A percentile compares a stretch with the other conserved stretches of the same genome.
phyloP scores from a whole-genome alignment of 441 rosid genomes.

The Adansonia rubrostipa region DNA sequence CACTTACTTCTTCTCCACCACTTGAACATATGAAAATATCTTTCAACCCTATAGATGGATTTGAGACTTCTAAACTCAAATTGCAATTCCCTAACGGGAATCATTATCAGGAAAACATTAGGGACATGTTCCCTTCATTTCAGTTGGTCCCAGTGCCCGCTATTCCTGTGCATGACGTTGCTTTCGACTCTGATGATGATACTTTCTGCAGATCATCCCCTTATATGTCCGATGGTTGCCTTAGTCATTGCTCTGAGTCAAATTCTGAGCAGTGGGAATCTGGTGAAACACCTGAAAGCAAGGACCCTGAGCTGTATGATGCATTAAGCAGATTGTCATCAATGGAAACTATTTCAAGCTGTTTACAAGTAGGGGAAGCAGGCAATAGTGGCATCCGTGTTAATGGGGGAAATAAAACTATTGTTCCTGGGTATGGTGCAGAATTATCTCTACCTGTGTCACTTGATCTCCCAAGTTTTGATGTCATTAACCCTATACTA shows the following conservation, averaged over 20 bases:
- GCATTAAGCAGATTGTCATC: constrained; percentile 47
- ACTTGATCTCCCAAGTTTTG: constrained; percentile 67
- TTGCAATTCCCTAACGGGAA: constrained; percentile 66
- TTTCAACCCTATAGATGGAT: constrained; percentile 70
- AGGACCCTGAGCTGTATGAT: constrained; percentile 51
- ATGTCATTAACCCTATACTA: constrained; percentile 42
- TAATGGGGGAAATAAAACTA: constrained; percentile 25
- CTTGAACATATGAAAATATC: constrained; percentile 90
- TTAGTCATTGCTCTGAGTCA: constrained; percentile 61
- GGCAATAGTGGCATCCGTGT: constrained; percentile 26
- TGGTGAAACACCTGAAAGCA: constrained; percentile 53
- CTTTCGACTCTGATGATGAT: constrained; percentile 75
- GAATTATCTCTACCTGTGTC: constrained; percentile 41
- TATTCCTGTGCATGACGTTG: constrained; percentile 37
- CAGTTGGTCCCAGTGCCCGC: constrained; percentile 82
- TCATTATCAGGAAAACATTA: constrained; percentile 41
- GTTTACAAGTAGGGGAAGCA: constrained; percentile 37
- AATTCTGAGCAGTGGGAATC: constrained; percentile 91
- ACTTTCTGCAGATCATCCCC: constrained; percentile 91
- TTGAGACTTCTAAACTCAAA: constrained; percentile 67
- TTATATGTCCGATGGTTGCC: constrained; percentile 67
- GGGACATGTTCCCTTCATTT: constrained; percentile 71
- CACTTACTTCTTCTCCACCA: constrained; percentile 78
- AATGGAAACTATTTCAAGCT: constrained; percentile 45
- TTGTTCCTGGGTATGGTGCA: constrained; percentile 39